Evolutionary conservation across 192 early-diverging fungal species (phyloP), one percentile per base, ranked within the genome.

Genomic region (Mortierella hygrophila): DNA sequence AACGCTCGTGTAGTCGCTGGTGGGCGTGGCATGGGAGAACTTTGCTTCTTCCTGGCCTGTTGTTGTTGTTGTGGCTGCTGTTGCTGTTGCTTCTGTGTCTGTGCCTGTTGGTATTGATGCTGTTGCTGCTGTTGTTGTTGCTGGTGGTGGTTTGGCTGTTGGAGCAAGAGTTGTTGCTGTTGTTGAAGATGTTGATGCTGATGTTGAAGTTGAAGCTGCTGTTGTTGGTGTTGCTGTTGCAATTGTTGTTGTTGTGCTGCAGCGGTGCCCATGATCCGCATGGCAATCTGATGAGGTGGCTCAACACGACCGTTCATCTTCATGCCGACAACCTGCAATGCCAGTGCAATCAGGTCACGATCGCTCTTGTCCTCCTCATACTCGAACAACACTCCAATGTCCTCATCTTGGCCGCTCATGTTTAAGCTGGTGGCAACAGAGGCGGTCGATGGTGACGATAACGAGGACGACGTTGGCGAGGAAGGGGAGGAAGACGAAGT

Each of bases 261-360:
- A 0, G 83, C 83, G 1, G 75, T 76, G 20, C 83, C 76, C 82
- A 92, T 91, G 78, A 91, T 92, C 13, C 86, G 81, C 90, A 92
- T 88, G 16, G 93, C 93, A 38, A 93, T 85, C 68, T 92, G 81
- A 11, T 92, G 84, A n/a, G 93, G 92, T 32, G 90, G 60, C 42
- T 94, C 93, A 20, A 94, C 78, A 68, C 89, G 90, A 9, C 91
- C 94, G 37, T 89, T 90, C 88, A 94, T 92, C 68, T 92, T 83
- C 79, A 97, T 85, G 7, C 96, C 96, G 4, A 96, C 88, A 2
- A 96, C 93, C 70, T 95, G 94, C 75, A 97, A 82, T 15, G 95
- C 93, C 72, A 97, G 84, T 69, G 95, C 95, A 72, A 95, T 92
- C 82, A 97, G 82, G 71, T 94, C 93, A 29, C 93, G 88, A 79